These are phyloP conservation scores for Aspergillus sp. DNA, from an alignment of 2,329 filamentous ascomycete genomes.

Conservation along the genomic window DNA sequence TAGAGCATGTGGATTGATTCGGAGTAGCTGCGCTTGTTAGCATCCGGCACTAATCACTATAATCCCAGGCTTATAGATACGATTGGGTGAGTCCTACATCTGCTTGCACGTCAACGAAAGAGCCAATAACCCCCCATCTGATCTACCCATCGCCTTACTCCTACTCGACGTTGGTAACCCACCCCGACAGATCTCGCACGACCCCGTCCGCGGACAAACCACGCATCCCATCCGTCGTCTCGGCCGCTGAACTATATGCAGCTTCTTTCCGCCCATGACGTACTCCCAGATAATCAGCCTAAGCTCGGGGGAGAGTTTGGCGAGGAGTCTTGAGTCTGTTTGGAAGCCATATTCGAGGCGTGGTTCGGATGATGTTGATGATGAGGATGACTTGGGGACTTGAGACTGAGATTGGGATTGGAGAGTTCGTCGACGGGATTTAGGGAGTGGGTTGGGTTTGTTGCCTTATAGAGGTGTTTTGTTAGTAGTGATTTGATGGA, in stretches of 20 bases:
- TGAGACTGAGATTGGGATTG: no score
- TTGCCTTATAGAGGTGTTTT: slow-evolving; percentile 14
- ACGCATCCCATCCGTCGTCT: slow-evolving; percentile 28
- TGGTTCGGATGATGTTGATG: slow-evolving; percentile 7
- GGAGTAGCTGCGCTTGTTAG: slow-evolving; percentile 21
- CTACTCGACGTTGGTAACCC: slow-evolving; percentile 13
- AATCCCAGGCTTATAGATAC: no score
- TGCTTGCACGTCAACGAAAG: slow-evolving; percentile 31
- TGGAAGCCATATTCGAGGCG: slow-evolving; percentile 14
- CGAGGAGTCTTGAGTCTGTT: slow-evolving; percentile 22
- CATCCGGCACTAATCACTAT: neutral
- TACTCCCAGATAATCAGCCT: slow-evolving; percentile 34
- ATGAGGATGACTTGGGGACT: neutral
- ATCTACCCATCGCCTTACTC: neutral
- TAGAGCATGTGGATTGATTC: slow-evolving; percentile 34
- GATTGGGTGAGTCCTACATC: slow-evolving; percentile 19
- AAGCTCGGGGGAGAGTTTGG: slow-evolving; percentile 29
- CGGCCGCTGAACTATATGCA: slow-evolving; percentile 32
- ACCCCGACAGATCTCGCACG: slow-evolving; percentile 31
- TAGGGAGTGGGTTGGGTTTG: slow-evolving; percentile 21
- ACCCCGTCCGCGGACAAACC: slow-evolving; percentile 20
- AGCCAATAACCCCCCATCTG: slow-evolving; percentile 16
- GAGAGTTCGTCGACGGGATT: slow-evolving; percentile 3
- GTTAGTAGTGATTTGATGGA: neutral
- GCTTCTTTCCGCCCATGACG: slow-evolving; percentile 23